Evolutionary conservation across 2,329 filamentous ascomycete genomes (phyloP).

Genomic region (Calonectria naviculata): DNA sequence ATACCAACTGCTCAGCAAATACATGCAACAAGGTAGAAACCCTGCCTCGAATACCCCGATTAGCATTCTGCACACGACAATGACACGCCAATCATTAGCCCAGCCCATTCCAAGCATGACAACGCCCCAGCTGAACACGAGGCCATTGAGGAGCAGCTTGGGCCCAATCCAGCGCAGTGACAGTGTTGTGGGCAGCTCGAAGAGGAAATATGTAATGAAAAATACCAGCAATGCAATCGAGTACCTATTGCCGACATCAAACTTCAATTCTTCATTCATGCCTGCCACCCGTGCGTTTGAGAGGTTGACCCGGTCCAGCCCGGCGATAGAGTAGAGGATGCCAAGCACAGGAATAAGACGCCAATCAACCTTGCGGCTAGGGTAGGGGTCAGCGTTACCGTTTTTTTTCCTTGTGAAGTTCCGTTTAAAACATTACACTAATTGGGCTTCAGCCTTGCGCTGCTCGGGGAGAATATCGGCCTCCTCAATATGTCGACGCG

Average conservation of each 20-base stretch:
- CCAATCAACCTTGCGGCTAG: constrained; percentile 48
- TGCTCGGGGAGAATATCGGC: constrained; percentile 13
- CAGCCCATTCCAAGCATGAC: constrained; percentile 45
- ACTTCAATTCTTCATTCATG: constrained; percentile 45
- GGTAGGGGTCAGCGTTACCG: background rate
- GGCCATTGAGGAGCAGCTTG: constrained; percentile 40
- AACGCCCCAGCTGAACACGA: constrained; percentile 47
- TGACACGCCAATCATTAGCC: constrained; percentile 33
- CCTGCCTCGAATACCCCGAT: constrained; percentile 54
- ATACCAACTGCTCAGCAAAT: constrained; percentile 50
- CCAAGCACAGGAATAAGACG: constrained; percentile 43
- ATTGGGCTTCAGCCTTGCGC: constrained; percentile 22
- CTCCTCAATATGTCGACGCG: constrained; percentile 16
- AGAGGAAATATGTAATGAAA: constrained; percentile 46
- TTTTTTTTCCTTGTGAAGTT: too few species aligned
- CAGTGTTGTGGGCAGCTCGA: constrained; percentile 45
- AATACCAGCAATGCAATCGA: constrained; percentile 43
- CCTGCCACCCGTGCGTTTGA: constrained; percentile 47
- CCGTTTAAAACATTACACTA: constrained; percentile 13
- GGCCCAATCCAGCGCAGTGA: constrained; percentile 45
- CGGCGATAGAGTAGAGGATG: constrained; percentile 41
- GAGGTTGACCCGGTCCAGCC: constrained; percentile 45
- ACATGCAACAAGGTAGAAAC: constrained; percentile 56
- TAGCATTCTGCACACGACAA: constrained; percentile 20
- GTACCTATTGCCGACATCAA: constrained; percentile 47